Evolutionary conservation across 129 eudicot genomes (phyloP).

Genomic region (Centrapalus pauciflorus): DNA sequence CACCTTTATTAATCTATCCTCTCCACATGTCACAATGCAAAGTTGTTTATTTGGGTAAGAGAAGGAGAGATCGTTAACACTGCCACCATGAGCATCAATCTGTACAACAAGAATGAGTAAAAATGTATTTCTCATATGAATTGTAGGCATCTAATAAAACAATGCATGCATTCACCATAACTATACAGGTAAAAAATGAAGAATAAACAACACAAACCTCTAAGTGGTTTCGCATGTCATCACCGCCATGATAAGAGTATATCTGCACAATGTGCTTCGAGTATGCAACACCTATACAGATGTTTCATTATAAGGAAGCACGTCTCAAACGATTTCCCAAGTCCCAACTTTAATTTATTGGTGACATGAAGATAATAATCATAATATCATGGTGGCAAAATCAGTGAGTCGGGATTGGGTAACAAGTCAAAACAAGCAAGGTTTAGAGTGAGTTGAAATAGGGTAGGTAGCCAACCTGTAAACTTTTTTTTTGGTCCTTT

Average conservation of each 20-base stretch:
- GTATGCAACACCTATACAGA: constrained; percentile 69
- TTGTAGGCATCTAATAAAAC: not conserved
- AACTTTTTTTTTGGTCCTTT: too few species aligned
- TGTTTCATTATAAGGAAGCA: not conserved
- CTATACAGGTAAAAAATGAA: not conserved
- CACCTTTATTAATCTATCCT: constrained; percentile 86
- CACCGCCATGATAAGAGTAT: constrained; percentile 61
- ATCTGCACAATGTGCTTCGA: constrained; percentile 83
- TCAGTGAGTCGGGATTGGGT: too few species aligned
- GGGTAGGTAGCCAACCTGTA: too few species aligned
- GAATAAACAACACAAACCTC: constrained; percentile 49
- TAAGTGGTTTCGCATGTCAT: constrained; percentile 64
- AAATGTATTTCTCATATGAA: not conserved
- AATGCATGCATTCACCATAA: constrained; percentile 7
- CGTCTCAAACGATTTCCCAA: not conserved
- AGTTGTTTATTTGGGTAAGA: constrained; percentile 80
- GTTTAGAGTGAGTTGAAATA: too few species aligned
- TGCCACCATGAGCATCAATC: constrained; percentile 97
- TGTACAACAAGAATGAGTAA: constrained; percentile 20
- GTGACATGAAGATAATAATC: not conserved
- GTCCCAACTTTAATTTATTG: not conserved
- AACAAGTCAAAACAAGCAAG: too few species aligned
- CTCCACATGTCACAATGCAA: constrained; percentile 84
- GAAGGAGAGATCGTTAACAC: constrained; percentile 89
- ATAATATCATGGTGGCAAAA: too few species aligned